phyloP scores from a whole-genome alignment of 805 yeast genomes.

The Myxozyma neotropica region DNA sequence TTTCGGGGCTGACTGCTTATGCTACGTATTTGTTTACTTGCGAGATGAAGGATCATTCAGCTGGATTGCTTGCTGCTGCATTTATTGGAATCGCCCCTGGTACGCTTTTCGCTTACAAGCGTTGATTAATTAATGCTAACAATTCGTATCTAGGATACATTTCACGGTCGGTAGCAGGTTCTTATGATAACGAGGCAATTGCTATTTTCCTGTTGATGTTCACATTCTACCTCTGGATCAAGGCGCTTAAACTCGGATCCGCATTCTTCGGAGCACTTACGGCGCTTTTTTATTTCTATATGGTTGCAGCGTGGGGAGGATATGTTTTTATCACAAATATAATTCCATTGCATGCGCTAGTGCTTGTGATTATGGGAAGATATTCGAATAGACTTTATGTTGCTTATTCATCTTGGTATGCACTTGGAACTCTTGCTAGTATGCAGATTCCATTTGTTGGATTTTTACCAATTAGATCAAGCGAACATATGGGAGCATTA shows the following conservation, averaged over 20 bases:
- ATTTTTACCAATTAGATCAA: conserved; percentile 92
- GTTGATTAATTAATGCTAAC: no score
- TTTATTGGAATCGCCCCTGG: conserved; percentile 99
- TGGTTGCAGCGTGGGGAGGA: conserved; percentile 99
- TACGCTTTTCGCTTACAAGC: background rate
- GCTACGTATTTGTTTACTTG: conserved; percentile 84
- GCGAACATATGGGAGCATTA: conserved; percentile 97
- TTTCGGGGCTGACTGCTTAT: conserved; percentile 87
- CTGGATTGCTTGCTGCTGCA: conserved; percentile 88
- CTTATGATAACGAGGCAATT: conserved; percentile 98
- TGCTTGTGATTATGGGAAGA: conserved; percentile 90
- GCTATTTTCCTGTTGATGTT: conserved; percentile 95
- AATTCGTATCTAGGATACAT: conserved; percentile 54
- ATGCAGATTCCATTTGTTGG: conserved; percentile 99
- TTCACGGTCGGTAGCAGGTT: conserved; percentile 97
- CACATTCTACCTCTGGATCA: conserved; percentile 94
- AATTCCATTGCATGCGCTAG: conserved; percentile 93
- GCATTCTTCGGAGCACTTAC: conserved; percentile 80
- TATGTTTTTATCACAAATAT: conserved; percentile 97
- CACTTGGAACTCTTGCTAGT: conserved; percentile 94
- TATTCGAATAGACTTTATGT: conserved; percentile 80
- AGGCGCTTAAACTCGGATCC: conserved; percentile 88
- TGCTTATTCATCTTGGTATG: conserved; percentile 95
- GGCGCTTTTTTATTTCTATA: conserved; percentile 89
- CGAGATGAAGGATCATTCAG: conserved; percentile 86